A percentile compares a stretch with the other conserved stretches of the same genome.
phyloP scores from a whole-genome alignment of 2,329 filamentous ascomycete genomes.

The Alternaria viburni region DNA sequence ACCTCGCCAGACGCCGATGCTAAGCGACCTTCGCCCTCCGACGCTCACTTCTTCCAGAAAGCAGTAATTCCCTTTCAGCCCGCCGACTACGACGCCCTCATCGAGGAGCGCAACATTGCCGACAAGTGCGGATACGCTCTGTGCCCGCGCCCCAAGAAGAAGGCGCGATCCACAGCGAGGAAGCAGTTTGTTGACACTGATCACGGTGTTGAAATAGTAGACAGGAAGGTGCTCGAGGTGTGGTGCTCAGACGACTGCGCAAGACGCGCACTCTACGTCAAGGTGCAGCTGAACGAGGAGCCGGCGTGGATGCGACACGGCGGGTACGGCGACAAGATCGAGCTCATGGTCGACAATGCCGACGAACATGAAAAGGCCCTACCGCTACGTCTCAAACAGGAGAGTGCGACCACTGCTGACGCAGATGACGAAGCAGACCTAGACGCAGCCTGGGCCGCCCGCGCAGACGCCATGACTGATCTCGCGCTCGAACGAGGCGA shows the following conservation, averaged over 20 bases:
- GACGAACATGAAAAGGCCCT: slow-evolving; percentile 34
- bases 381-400: slow-evolving; percentile 39
- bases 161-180: slow-evolving; percentile 55
- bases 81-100: slow-evolving; percentile 84
- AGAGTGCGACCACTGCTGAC: slow-evolving; percentile 3
- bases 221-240: slow-evolving; percentile 74
- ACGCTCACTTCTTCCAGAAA: slow-evolving; percentile 69
- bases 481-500: slow-evolving; percentile 56
- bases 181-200: slow-evolving; percentile 72
- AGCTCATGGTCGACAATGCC: slow-evolving; percentile 48
- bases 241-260: slow-evolving; percentile 88
- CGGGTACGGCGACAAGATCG: slow-evolving; percentile 45
- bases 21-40: slow-evolving; percentile 60
- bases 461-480: slow-evolving; percentile 45
- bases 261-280: slow-evolving; percentile 79
- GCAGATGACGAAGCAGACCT: slow-evolving; percentile 40
- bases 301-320: slow-evolving; percentile 82
- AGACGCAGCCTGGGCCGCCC: slow-evolving; percentile 41
- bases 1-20: slow-evolving; percentile 59
- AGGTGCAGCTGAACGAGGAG: slow-evolving; percentile 84
- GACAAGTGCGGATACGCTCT: slow-evolving; percentile 83
- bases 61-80: slow-evolving; percentile 79
- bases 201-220: slow-evolving; percentile 68
- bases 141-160: slow-evolving; percentile 69
- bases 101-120: slow-evolving; percentile 87